phyloP scores from a whole-genome alignment of 164 flowering plant species.

The grape (Vitis vinifera) region ASM3070453v1 NC_081812.1:1473501-1474000 shows the following conservation, averaged over 20 bases:
- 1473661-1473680: neutral
- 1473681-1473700: conserved; percentile 1
- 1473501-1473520: neutral
- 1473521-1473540: neutral
- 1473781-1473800: neutral
- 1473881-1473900: no score
- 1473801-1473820: no score
- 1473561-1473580: conserved; percentile 3
- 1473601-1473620: conserved; percentile 7
- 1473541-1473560: conserved; percentile 2
- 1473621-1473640: conserved; percentile 10
- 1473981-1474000: no score
- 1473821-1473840: no score
- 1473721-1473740: neutral
- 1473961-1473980: no score
- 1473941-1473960: no score
- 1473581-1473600: conserved; percentile 11
- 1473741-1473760: neutral
- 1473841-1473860: no score
- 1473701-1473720: conserved; percentile 2
- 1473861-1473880: no score
- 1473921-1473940: no score
- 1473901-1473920: no score
- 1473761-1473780: neutral
- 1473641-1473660: conserved; percentile 10